Evolutionary conservation across 1,139 yeast species (phyloP).

Genomic region (Yamadazyma sp.): DNA sequence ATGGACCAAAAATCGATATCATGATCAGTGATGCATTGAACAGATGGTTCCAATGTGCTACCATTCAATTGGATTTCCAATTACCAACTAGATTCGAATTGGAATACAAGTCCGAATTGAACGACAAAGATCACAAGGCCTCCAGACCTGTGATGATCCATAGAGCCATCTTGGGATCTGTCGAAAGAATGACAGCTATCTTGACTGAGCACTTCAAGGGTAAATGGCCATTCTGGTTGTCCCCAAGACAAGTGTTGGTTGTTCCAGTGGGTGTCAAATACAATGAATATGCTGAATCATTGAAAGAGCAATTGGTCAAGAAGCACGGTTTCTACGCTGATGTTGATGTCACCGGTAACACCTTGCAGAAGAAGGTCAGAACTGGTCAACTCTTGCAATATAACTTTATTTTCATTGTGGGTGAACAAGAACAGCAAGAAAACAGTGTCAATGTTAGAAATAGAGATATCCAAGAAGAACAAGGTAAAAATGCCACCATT

Average conservation of each 20-base stretch:
- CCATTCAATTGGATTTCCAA: slow-evolving; percentile 97
- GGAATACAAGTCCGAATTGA: slow-evolving; percentile 77
- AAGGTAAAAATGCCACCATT: slow-evolving; percentile 85
- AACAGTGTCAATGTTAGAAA: slow-evolving; percentile 86
- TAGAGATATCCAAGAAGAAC: slow-evolving; percentile 81
- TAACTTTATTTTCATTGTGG: slow-evolving; percentile 93
- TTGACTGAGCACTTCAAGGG: slow-evolving; percentile 97
- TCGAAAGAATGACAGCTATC: slow-evolving; percentile 97
- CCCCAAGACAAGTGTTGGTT: slow-evolving; percentile 93
- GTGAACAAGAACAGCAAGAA: slow-evolving; percentile 83
- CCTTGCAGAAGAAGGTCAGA: slow-evolving; percentile 95
- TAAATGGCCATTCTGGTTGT: slow-evolving; percentile 99
- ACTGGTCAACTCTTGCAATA: slow-evolving; percentile 90
- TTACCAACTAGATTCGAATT: slow-evolving; percentile 88
- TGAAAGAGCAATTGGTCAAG: slow-evolving; percentile 63
- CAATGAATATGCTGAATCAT: slow-evolving; percentile 81
- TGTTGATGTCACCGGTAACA: slow-evolving; percentile 89
- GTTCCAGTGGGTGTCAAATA: slow-evolving; percentile 95
- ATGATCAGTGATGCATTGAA: slow-evolving; percentile 87
- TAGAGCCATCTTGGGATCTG: slow-evolving; percentile 96
- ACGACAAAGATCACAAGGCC: slow-evolving; percentile 38
- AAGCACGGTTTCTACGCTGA: slow-evolving; percentile 82
- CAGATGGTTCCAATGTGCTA: slow-evolving; percentile 98
- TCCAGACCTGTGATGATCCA: slow-evolving; percentile 95
- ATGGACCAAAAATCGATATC: slow-evolving; percentile 95